Percentiles rank a stretch among this genome's conserved stretches.
Evolutionary conservation across 2,329 filamentous ascomycete genomes (phyloP).

Genomic region (Aspergillus sp.): DNA sequence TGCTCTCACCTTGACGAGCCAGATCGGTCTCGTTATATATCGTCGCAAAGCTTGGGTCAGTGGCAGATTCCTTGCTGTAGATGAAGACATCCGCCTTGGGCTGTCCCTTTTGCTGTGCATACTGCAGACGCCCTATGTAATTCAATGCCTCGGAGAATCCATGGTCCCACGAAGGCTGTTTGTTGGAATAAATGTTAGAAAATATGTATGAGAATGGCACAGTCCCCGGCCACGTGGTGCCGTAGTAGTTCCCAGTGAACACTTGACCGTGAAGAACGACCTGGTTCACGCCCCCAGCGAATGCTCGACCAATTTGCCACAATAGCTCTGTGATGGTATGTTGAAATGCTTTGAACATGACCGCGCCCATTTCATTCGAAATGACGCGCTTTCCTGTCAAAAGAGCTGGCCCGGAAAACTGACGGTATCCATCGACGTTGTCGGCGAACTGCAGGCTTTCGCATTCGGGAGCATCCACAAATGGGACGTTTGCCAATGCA

Average conservation of each 20-base stretch:
- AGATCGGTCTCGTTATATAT: slow-evolving; percentile 14
- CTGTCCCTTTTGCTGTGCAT: slow-evolving; percentile 28
- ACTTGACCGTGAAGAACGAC: slow-evolving; percentile 47
- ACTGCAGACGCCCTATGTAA: slow-evolving; percentile 16
- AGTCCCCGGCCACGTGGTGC: slow-evolving; percentile 52
- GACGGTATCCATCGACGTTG: slow-evolving; percentile 41
- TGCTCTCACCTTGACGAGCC: slow-evolving; percentile 10
- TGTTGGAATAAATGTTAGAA: slow-evolving; percentile 28
- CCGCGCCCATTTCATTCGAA: slow-evolving; percentile 41
- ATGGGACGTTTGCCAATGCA: slow-evolving; percentile 33
- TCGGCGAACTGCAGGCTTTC: slow-evolving; percentile 40
- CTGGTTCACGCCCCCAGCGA: slow-evolving; percentile 44
- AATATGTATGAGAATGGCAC: slow-evolving; percentile 46
- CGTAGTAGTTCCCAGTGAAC: slow-evolving; percentile 42
- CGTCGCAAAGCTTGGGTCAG: slow-evolving; percentile 10
- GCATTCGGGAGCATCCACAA: slow-evolving; percentile 40
- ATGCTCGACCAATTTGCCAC: slow-evolving; percentile 37
- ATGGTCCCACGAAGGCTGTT: slow-evolving; percentile 19
- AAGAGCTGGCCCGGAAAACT: slow-evolving; percentile 41
- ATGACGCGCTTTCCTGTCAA: slow-evolving; percentile 40
- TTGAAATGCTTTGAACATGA: slow-evolving; percentile 17
- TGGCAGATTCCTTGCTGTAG: slow-evolving; percentile 31
- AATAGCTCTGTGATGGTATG: slow-evolving; percentile 28
- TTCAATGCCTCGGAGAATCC: slow-evolving; percentile 16
- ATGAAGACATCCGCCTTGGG: slow-evolving; percentile 45